These are phyloP conservation scores for Coemansia sp. DNA, from an alignment of 192 early-diverging fungal genomes.

Conservation along the genomic window DNA sequence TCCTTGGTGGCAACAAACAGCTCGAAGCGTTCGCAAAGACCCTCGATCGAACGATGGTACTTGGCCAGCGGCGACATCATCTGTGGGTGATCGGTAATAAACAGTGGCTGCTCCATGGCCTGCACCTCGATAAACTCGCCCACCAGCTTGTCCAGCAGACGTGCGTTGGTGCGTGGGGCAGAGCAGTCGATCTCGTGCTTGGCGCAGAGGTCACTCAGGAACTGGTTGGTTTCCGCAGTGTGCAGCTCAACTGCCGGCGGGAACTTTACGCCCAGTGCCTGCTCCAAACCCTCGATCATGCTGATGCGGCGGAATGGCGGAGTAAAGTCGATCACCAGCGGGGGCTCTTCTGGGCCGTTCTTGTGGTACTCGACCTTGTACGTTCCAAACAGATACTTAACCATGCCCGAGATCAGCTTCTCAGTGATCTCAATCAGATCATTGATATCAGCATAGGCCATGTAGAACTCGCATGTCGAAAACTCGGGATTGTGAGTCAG, in stretches of 20 bases:
- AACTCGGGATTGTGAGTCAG: conserved; percentile 99
- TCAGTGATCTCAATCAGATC: conserved; percentile 98
- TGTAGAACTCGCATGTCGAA: conserved; percentile 99
- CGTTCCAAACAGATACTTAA: conserved; percentile 84
- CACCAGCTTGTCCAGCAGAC: conserved; percentile 94
- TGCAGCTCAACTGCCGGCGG: conserved; percentile 81
- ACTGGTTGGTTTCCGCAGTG: conserved; percentile 78
- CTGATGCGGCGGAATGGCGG: conserved; percentile 92
- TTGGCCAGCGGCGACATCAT: conserved; percentile 99
- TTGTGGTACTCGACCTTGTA: conserved; percentile 96
- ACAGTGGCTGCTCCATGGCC: conserved; percentile 79
- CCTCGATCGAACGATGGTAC: conserved; percentile 83
- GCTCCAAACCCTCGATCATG: conserved; percentile 93
- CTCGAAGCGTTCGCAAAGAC: conserved; percentile 98
- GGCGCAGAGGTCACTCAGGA: conserved; percentile 86
- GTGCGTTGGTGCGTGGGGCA: conserved; percentile 87
- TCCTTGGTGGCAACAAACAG: conserved; percentile 99
- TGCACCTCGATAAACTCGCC: conserved; percentile 79
- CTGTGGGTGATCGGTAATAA: conserved; percentile 95
- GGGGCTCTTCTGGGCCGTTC: conserved; percentile 73
- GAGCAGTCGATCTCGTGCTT: conserved; percentile 96
- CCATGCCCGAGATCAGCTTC: conserved; percentile 82
- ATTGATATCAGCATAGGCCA: conserved; percentile 98
- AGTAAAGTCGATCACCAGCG: conserved; percentile 89
- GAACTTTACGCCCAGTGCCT: conserved; percentile 87